A percentile compares a stretch with the other conserved stretches of the same genome.
These are phyloP conservation scores for Candida sphagnicola DNA, from an alignment of 805 yeast species.

Conservation along the genomic window DNA sequence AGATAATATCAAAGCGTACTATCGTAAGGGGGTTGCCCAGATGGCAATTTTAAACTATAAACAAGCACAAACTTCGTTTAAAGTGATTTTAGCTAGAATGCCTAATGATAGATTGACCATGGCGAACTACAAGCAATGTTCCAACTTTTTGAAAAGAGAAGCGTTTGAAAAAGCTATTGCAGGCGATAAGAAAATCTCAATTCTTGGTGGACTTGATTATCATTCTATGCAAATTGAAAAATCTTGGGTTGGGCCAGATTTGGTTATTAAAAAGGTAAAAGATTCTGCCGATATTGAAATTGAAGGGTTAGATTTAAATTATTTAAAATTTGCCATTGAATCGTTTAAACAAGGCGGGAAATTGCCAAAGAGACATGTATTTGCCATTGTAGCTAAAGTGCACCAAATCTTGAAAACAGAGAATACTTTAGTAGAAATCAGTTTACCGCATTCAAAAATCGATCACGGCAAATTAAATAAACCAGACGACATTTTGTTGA, in stretches of 20 bases:
- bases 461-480: not conserved
- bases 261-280: constrained; percentile 45
- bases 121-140: constrained; percentile 58
- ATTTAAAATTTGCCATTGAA: constrained; percentile 62
- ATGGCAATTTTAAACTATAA: constrained; percentile 73
- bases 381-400: constrained; percentile 74
- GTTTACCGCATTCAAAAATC: constrained; percentile 31
- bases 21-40: constrained; percentile 79
- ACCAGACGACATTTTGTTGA: constrained; percentile 22
- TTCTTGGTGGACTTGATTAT: constrained; percentile 46
- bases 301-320: constrained; percentile 45
- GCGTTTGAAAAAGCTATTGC: constrained; percentile 88
- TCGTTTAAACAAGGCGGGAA: constrained; percentile 70
- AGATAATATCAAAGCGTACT: constrained; percentile 71
- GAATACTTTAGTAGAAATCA: constrained; percentile 71
- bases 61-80: constrained; percentile 69
- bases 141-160: constrained; percentile 59
- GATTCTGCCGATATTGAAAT: constrained; percentile 26
- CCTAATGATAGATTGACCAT: constrained; percentile 71
- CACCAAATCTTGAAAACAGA: constrained; percentile 62
- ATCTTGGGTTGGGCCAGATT: constrained; percentile 55
- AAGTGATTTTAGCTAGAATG: constrained; percentile 51
- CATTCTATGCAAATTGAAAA: constrained; percentile 48
- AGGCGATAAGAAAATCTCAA: constrained; percentile 55
- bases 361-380: constrained; percentile 78